Evolutionary conservation across 768 basidiomycete species (phyloP), one percentile per base, ranked within the genome.

Genomic region (Royoungia palumana): DNA sequence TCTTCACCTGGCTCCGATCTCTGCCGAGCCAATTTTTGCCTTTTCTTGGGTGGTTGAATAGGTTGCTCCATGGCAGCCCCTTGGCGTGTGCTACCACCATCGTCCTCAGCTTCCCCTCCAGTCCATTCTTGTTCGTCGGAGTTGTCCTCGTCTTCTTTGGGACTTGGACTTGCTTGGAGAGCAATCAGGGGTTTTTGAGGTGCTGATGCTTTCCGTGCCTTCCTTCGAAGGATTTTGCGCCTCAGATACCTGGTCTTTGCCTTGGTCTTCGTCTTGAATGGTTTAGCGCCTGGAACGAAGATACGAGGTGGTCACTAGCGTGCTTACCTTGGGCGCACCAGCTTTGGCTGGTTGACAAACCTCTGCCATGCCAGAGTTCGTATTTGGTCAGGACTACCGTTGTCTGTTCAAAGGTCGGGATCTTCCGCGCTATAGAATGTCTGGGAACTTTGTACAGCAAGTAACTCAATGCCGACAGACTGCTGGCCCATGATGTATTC

Each of bases 231-330:
- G 54, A 80, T 81, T 70, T 92, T 92, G 42, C 80, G 80, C 61
- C 79, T 82, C 36, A 89, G 71, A 63, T 92, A 89, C 50, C 83
- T 73, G 56, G 80, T 68, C 64, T 89, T 87, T 2, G 87, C 84
- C 48, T 77, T 83, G 1, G 88, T 87, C 69, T 86, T 87, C 38
- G 63, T 63, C 76, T 82, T 56, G 2, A 27, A 28, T 12, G 8
- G 27, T 34, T 63, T 25, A 52, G 35, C 22, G 13, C 30, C 17
- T 37, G 17, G 21, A 27, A 19, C 14, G 6, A 41, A 22, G 38
- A 35, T 3, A 45, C 19, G 17, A 28, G 6, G 47, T 21, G n/a
- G 47, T 14, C 12, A 42, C 17, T 21, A 19, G 28, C 10, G n/a
- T 45, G 41, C 61, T 60, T 44, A 65, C 61, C 39, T 58, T 65